These are phyloP conservation scores for Clitopilus hobsonii DNA, from an alignment of 768 basidiomycete genomes.

Conservation along the genomic window DNA sequence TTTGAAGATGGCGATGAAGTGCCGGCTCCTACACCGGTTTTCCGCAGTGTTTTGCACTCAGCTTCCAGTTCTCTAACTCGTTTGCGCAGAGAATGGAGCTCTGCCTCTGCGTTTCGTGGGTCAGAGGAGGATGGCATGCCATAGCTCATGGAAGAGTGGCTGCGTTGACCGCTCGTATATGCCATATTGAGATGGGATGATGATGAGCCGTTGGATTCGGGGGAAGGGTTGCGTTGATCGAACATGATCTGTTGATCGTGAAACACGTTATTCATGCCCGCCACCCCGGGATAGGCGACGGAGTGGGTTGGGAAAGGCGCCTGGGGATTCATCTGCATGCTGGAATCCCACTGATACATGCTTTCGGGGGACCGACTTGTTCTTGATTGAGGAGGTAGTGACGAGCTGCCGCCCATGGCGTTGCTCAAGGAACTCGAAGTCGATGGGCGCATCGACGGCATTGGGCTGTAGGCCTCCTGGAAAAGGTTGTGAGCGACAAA, in stretches of 20 bases:
- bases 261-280: constrained; percentile 12
- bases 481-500: neutral
- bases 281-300: constrained; percentile 19
- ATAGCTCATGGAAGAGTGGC: constrained; percentile 7
- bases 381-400: constrained; percentile 20
- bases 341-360: constrained; percentile 28
- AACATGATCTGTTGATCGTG: constrained; percentile 17
- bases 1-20: constrained; percentile 34
- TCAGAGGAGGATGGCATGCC: constrained; percentile 15
- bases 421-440: constrained; percentile 14
- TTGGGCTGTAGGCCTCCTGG: constrained; percentile 4
- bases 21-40: constrained; percentile 24
- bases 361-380: constrained; percentile 23
- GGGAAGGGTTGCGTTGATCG: constrained; percentile 29
- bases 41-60: constrained; percentile 45
- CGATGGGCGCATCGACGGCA: constrained; percentile 20
- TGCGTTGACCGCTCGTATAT: neutral
- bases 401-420: neutral
- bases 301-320: constrained; percentile 22
- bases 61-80: constrained; percentile 62
- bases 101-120: constrained; percentile 34
- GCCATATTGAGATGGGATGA: constrained; percentile 13
- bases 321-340: constrained; percentile 15
- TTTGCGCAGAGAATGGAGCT: constrained; percentile 51
- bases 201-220: constrained; percentile 34